These are phyloP conservation scores for Morella rubra DNA, from an alignment of 306 rosid species.

Conservation along the genomic window DNA sequence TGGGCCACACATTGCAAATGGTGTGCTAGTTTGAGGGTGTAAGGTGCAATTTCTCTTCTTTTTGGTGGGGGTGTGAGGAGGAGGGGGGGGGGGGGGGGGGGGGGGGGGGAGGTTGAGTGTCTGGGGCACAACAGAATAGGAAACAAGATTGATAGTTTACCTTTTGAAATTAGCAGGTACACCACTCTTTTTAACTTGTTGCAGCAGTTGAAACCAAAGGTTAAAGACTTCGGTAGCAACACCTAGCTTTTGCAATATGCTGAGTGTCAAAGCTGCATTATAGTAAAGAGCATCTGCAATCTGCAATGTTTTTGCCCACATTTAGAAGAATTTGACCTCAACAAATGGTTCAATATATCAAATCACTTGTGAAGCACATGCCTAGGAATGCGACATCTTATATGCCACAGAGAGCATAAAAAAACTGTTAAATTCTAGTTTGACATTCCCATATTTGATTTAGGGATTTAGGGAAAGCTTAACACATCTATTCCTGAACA, in stretches of 20 bases:
- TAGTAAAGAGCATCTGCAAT: conserved; percentile 93
- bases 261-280: conserved; percentile 70
- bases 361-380: conserved; percentile 16
- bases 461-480: background rate
- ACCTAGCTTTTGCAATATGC: conserved; percentile 72
- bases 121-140: background rate
- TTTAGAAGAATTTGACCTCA: conserved; percentile 19
- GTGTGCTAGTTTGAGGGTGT: too few relatives aligned
- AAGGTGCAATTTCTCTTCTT: too few relatives aligned
- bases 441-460: background rate
- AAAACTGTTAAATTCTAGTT: background rate
- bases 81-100: too few relatives aligned
- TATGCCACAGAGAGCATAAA: background rate
- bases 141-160: conserved; percentile 31
- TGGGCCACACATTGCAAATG: too few relatives aligned
- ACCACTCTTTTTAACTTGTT: conserved; percentile 83
- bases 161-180: conserved; percentile 69
- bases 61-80: background rate
- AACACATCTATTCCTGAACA: background rate
- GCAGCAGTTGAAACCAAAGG: conserved; percentile 92
- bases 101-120: background rate
- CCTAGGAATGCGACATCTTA: conserved; percentile 6
- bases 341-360: conserved; percentile 9
- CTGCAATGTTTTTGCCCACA: conserved; percentile 35
- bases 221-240: conserved; percentile 80